Base-by-base conservation (phyloP, 306 rosid species). In the Casuarina glauca region DNA sequence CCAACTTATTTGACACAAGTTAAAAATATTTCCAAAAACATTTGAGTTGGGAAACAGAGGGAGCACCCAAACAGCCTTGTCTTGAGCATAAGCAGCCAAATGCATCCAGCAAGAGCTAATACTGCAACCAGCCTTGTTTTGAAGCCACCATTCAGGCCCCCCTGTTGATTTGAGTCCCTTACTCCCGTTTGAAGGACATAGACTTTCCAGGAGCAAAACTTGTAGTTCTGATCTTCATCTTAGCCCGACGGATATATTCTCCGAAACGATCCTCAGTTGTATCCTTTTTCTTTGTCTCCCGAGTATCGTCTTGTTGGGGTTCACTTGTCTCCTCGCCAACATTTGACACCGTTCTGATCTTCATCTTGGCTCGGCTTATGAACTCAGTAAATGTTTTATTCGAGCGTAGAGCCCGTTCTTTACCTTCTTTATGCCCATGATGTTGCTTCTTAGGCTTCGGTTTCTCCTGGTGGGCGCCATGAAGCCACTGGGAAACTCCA, bases 221-320 rank as follows among this genome's bases (percentile, higher is more conserved):
- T 1, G 93, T 82, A 44, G 83, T 61, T 55, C 88, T 80, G 70
- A 90, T 74, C 83, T 76, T 92, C 74, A 67, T 78, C 86, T 73
- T 86, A 9, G 76, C 83, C 7, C 55, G 79, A 1, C 76, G 75
- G 73, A 90, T 88, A 46, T 80, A 92, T 42, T 84, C 90, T 0
- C 87, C 78, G 64, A 85, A 85, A 4, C 78, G 81, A 41, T 91
- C 90, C 45, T 73, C 78, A 1, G 32, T 69, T 53, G 58, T 36
- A 11, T 76, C 92, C 26, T 58, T 73, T 38, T 80, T 78, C 72
- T 79, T 76, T 45, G 13, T 43, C 72, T 17, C 88, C 46, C 42
- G 64, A 16, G 7, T 52, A 19, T 80, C 79, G 13, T 76, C 81
- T 4, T 61, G 35, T 46, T 74, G 80, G 35, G 78, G 32, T 49